phyloP scores from a whole-genome alignment of 257 asterid species.

The Fraxinus quadrangulata region DNA sequence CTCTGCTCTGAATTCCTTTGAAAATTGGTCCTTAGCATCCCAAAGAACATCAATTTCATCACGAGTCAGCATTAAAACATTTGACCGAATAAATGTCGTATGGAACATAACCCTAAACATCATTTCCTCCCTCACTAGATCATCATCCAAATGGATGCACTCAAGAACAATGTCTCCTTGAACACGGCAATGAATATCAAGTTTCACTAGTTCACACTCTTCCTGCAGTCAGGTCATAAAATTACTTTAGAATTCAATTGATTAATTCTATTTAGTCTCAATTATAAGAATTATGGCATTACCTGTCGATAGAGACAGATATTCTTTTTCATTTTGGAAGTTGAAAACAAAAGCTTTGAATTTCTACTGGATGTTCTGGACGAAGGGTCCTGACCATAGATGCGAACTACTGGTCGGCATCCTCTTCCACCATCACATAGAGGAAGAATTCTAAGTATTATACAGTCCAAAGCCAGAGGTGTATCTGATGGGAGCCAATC shows the following conservation, averaged over 20 bases:
- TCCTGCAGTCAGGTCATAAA: constrained; percentile 61
- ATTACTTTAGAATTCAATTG: constrained; percentile 25
- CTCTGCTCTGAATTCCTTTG: constrained; percentile 86
- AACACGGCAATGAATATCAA: constrained; percentile 67
- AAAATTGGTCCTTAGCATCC: constrained; percentile 80
- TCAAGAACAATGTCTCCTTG: constrained; percentile 95
- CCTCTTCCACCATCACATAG: constrained; percentile 76
- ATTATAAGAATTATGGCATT: constrained; percentile 32
- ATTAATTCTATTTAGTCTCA: constrained; percentile 22
- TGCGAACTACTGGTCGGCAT: constrained; percentile 82
- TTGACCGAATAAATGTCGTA: constrained; percentile 88
- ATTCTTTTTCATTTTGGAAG: constrained; percentile 53
- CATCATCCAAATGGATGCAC: constrained; percentile 91
- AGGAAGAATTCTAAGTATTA: constrained; percentile 74
- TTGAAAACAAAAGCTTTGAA: constrained; percentile 84
- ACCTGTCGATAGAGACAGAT: constrained; percentile 76
- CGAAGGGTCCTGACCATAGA: constrained; percentile 93
- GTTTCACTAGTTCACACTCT: constrained; percentile 79
- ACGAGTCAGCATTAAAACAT: constrained; percentile 72
- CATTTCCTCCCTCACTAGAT: constrained; percentile 78
- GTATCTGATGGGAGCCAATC: constrained; percentile 96
- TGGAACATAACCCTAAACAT: constrained; percentile 92
- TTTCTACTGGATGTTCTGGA: constrained; percentile 72
- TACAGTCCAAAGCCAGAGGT: constrained; percentile 78
- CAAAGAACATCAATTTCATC: constrained; percentile 91